Base-by-base conservation (phyloP, 805 yeast genomes). In the Blastobotrys americana region DNA sequence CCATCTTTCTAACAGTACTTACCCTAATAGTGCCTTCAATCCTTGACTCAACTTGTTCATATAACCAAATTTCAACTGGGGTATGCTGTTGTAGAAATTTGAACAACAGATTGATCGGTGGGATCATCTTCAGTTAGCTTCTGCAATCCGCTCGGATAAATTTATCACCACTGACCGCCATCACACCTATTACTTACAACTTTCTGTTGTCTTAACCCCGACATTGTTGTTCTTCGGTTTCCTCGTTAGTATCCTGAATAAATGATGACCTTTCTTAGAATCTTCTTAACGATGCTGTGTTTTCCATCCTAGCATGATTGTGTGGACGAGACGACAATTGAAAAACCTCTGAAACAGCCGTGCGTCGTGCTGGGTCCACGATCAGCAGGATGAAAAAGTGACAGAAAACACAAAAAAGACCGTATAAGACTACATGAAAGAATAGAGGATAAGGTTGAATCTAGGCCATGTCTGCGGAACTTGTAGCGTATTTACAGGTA, bases 71-170 rank as follows among this genome's bases (percentile, higher is more conserved):
- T 5, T 82, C 77, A 27, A 93, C 97, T 16, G 70, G 67, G 1
- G 84, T 69, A 55, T 85, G 90, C 55, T 84, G 84, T 62, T 89
- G 96, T 50, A 90, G 72, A 59, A 77, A 84, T 62, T 84, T 82
- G 71, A 89, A 93, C 40, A 93, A 77, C 59, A 88, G 78, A 63
- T 88, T 89, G 66, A 93, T 87, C 16, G 98, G 98, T 44, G 96
- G 96, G 41, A 88, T 75, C 69, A 80, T 74, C 73, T 71, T n/a
- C n/a, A 44, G 13, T 28, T 43, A 34, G 16, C 16, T 13, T 41
- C 9, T 42, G 45, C 20, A 42, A 27, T 36, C 44, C 4, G 41
- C 36, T 41, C 22, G 44, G 36, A 39, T 34, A 34, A 16, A 28
- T 27, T 27, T 27, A 10, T 19, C 35, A n/a, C n/a, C n/a, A n/a